These are phyloP conservation scores for Pulveroboletus ravenelii DNA, from an alignment of 768 basidiomycete species.

Conservation along the genomic window DNA sequence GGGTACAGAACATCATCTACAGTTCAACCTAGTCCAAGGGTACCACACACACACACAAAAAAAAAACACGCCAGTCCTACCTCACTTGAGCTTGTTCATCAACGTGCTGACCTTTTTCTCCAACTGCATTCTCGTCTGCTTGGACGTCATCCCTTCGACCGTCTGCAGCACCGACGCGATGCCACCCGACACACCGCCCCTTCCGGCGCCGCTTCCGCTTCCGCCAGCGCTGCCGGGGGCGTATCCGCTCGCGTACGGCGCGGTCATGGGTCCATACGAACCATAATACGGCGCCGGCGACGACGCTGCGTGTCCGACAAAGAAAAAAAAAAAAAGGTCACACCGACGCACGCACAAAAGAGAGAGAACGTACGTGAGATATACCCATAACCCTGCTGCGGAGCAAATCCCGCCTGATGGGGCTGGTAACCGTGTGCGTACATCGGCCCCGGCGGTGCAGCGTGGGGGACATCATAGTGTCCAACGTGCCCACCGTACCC, in stretches of 20 bases:
- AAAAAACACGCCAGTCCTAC: background rate
- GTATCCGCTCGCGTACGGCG: background rate
- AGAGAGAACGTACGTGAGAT: slow-evolving; percentile 33
- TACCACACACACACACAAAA: no score
- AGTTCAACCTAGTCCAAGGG: no score
- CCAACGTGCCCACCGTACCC: background rate
- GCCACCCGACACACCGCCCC: slow-evolving; percentile 19
- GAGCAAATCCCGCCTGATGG: background rate
- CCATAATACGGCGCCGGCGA: slow-evolving; percentile 1
- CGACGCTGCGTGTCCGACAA: background rate
- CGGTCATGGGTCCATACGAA: slow-evolving; percentile 6
- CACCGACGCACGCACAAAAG: no score
- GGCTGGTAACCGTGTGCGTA: background rate
- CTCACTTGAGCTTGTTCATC: slow-evolving; percentile 7
- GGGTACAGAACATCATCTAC: no score
- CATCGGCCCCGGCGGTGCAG: background rate
- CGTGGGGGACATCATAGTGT: background rate
- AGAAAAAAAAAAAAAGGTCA: no score
- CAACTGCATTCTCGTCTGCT: slow-evolving; percentile 38
- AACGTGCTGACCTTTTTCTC: slow-evolving; percentile 36
- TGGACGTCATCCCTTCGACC: slow-evolving; percentile 20
- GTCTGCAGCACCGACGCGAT: slow-evolving; percentile 37
- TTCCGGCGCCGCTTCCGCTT: background rate
- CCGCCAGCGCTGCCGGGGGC: background rate
- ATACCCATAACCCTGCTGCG: slow-evolving; percentile 9